phyloP scores from a whole-genome alignment of 176 grass and related monocot genomes.

The Musa acuminata region DNA sequence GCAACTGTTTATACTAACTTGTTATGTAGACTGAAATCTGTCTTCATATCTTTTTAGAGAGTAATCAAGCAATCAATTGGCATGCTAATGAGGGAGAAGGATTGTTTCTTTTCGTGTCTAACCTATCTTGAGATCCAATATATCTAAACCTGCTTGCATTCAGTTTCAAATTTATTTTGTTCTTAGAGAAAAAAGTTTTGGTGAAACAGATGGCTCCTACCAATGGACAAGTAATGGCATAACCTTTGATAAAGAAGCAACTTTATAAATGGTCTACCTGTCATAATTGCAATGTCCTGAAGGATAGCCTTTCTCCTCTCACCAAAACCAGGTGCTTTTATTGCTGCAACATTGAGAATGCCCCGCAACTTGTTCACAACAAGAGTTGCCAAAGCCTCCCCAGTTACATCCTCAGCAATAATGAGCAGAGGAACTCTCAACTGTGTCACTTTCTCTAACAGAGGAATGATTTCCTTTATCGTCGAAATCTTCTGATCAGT shows the following conservation, averaged over 20 bases:
- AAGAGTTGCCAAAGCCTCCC: constrained; percentile 8
- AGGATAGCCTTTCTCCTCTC: constrained; percentile 5
- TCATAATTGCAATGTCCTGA: constrained; percentile 9
- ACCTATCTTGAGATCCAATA: no score
- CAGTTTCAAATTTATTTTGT: background rate
- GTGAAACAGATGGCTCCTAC: background rate
- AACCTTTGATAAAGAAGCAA: background rate
- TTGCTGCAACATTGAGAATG: constrained; percentile 5
- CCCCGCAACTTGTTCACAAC: constrained; percentile 12
- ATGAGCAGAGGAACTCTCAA: constrained; percentile 6
- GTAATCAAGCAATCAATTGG: no score
- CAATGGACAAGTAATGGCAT: background rate
- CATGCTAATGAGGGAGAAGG: no score
- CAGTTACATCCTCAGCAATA: constrained; percentile 4
- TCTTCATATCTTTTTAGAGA: no score
- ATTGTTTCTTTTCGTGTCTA: no score
- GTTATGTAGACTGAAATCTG: no score
- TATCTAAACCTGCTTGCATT: no score
- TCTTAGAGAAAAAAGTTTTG: background rate
- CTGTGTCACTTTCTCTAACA: constrained; percentile 9
- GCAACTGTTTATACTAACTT: no score
- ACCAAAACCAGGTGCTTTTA: constrained; percentile 8
- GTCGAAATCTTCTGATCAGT: constrained; percentile 10
- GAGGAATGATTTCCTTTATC: constrained; percentile 7
- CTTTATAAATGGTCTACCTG: background rate